phyloP scores from a whole-genome alignment of 495 filamentous ascomycete species.

The Tetracladium marchalianum region DNA sequence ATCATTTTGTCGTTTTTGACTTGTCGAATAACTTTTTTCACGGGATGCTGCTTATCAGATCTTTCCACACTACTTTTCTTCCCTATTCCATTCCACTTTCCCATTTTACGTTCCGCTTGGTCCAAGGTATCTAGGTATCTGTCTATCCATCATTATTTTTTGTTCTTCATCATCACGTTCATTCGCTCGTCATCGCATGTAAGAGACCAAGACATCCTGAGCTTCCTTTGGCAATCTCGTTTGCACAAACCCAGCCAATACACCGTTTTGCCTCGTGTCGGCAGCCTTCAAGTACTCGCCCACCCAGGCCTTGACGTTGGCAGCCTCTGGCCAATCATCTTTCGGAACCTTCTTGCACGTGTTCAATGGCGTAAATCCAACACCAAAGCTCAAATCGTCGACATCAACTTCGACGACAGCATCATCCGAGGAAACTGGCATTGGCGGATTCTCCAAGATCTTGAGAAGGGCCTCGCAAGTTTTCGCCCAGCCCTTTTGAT shows the following conservation, averaged over 20 bases:
- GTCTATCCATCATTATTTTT: background rate
- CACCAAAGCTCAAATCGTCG: conserved; percentile 88
- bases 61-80: background rate
- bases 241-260: conserved; percentile 45
- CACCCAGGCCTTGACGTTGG: conserved; percentile 73
- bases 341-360: conserved; percentile 60
- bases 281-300: conserved; percentile 47
- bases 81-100: background rate
- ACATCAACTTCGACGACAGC: conserved; percentile 69
- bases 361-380: conserved; percentile 84
- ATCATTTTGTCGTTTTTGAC: background rate
- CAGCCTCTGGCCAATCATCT: conserved; percentile 76
- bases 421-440: conserved; percentile 63
- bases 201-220: conserved; percentile 41
- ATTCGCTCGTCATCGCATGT: conserved; percentile 35
- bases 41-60: background rate
- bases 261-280: conserved; percentile 43
- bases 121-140: background rate
- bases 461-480: conserved; percentile 80
- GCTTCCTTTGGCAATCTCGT: conserved; percentile 48
- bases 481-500: conserved; percentile 73
- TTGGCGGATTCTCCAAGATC: conserved; percentile 76
- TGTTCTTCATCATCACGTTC: too few relatives aligned
- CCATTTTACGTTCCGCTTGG: background rate
- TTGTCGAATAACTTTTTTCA: background rate